Evolutionary conservation across 2,329 filamentous ascomycete species (phyloP), one percentile per base, ranked within the genome.

Genomic region (Septoria petroselini): DNA sequence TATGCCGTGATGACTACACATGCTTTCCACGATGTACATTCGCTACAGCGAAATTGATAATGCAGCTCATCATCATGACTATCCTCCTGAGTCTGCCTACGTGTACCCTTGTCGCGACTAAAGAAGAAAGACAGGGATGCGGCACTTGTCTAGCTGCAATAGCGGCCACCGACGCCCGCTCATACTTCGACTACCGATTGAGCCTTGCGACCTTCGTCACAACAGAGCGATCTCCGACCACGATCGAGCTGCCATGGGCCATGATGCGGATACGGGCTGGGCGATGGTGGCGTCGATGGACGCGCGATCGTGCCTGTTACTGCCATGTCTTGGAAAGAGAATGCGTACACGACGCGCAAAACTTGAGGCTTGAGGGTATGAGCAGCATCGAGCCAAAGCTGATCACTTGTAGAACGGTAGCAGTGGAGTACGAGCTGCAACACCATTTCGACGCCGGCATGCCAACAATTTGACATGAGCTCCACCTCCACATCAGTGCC

Each of bases 241-340:
- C 34, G 19, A 25, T 18, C 8, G 18, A 23, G 30, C 42, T 31
- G 9, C n/a, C n/a, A n/a, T n/a, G n/a, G 18, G 35, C 35, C 8
- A 47, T 38, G 43, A 25, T 25, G 43, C 39, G 17, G 17, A 27
- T 39, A 47, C 43, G 34, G 23, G 43, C 43, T 47, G 34, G 43
- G 43, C 43, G 43, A 47, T 47, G 34, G 34, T 47, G 34, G 34
- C 41, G 34, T 40, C 34, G 18, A 38, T 47, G 34, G 15, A 7
- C 2, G 27, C 43, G 34, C 38, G 34, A 6, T 30, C 42, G 4
- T 45, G 42, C 42, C n/a, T n/a, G n/a, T n/a, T n/a, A n/a, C n/a
- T n/a, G n/a, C n/a, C n/a, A n/a, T n/a, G n/a, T n/a, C n/a, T n/a
- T n/a, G 17, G 17, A 7, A 18, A 38, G 15, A 21, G 17, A 18